Percentiles rank a stretch among this genome's conserved stretches.
These are phyloP conservation scores for Paecilomyces sp. DNA, from an alignment of 2,329 filamentous ascomycete genomes.

Conservation along the genomic window DNA sequence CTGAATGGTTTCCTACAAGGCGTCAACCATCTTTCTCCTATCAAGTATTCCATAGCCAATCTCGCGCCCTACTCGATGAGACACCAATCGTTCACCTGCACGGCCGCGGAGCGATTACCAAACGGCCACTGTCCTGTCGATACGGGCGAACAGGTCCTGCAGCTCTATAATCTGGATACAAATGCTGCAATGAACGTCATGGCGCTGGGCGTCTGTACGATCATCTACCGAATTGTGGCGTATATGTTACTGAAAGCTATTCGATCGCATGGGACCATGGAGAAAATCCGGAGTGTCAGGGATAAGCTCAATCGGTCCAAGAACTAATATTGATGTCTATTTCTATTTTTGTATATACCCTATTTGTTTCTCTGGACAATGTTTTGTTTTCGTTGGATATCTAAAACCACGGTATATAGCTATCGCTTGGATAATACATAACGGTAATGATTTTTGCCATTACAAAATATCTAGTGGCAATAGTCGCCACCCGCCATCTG, in stretches of 20 bases:
- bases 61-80: conserved; percentile 59
- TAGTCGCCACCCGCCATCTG: too few species aligned
- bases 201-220: conserved; percentile 55
- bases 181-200: conserved; percentile 56
- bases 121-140: conserved; percentile 58
- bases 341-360: not conserved
- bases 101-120: conserved; percentile 50
- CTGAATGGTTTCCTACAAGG: conserved; percentile 60
- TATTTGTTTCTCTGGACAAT: too few species aligned
- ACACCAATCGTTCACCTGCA: conserved; percentile 58
- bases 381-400: too few species aligned
- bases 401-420: too few species aligned
- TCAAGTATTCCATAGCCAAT: conserved; percentile 63
- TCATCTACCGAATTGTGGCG: conserved; percentile 57
- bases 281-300: not conserved
- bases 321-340: not conserved
- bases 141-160: conserved; percentile 59
- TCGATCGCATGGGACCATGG: conserved; percentile 11
- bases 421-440: too few species aligned
- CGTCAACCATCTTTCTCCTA: conserved; percentile 64
- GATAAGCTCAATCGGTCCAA: not conserved
- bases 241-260: conserved; percentile 27
- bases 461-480: too few species aligned
- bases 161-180: conserved; percentile 59
- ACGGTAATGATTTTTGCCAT: too few species aligned